Conservation (phyloP, 164 flowering plant genomes). For the Aristolochia contorta region DNA sequence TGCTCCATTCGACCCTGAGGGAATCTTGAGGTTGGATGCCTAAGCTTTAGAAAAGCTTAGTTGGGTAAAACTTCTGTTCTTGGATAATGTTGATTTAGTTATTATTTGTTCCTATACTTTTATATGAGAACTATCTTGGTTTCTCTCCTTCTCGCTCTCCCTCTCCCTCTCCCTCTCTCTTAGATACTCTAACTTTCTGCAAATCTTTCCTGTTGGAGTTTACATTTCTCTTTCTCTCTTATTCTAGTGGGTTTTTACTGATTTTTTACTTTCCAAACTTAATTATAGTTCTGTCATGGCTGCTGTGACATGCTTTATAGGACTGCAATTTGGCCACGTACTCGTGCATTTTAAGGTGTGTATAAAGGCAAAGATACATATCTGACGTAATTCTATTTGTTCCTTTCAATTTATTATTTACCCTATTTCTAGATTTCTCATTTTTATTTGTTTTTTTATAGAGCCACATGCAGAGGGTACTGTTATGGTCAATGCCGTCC, state of each 20-base stretch:
- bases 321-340: conserved; percentile 68
- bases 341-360: conserved; percentile 49
- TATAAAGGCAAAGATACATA: not conserved
- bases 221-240: not conserved
- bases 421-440: conserved; percentile 3
- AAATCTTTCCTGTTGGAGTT: not conserved
- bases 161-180: not conserved
- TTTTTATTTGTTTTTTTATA: conserved; percentile 15
- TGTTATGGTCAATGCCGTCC: conserved; percentile 43
- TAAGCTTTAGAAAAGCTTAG: not conserved
- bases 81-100: too few relatives aligned
- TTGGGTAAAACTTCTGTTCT: too few relatives aligned
- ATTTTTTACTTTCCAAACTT: not conserved
- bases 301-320: conserved; percentile 57
- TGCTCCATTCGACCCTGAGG: conserved; percentile 88
- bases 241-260: conserved; percentile 7
- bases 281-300: conserved; percentile 63
- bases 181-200: not conserved
- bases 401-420: not conserved
- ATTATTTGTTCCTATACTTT: too few relatives aligned
- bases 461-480: conserved; percentile 34
- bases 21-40: conserved; percentile 49
- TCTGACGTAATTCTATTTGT: not conserved
- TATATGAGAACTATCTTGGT: not conserved
- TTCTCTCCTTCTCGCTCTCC: not conserved